Evolutionary conservation across 2,329 filamentous ascomycete species (phyloP).

Genomic region (Fusarium coicis): DNA sequence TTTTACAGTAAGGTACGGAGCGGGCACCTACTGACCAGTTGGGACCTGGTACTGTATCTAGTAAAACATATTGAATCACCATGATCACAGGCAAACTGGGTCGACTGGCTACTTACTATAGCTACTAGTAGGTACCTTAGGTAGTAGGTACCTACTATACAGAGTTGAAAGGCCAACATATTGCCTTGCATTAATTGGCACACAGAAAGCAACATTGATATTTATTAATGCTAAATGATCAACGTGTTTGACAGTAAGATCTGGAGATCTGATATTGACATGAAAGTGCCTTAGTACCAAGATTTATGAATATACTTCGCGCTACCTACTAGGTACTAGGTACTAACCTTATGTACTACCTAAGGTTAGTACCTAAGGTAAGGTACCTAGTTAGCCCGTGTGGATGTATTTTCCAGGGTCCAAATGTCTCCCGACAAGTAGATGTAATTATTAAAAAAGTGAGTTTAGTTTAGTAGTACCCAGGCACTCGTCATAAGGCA

Average conservation of each 20-base stretch:
- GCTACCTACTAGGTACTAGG: no score
- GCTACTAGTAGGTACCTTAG: no score
- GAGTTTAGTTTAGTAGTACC: not conserved
- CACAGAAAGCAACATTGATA: not conserved
- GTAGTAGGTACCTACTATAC: not conserved
- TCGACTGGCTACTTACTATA: not conserved
- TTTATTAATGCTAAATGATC: not conserved
- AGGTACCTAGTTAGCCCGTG: no score
- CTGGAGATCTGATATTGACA: not conserved
- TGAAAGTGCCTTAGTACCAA: not conserved
- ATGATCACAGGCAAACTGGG: not conserved
- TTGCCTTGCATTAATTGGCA: not conserved
- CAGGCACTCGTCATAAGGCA: not conserved
- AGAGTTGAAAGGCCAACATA: not conserved
- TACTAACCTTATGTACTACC: no score
- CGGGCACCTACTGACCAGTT: not conserved
- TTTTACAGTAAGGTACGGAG: not conserved
- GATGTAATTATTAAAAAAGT: not conserved
- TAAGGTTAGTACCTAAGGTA: not conserved
- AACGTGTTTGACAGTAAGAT: not conserved
- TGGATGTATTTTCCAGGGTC: slow-evolving; percentile 24
- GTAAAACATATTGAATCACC: not conserved
- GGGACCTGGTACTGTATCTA: not conserved
- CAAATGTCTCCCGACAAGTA: not conserved
- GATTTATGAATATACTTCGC: not conserved